Evolutionary conservation across 2,329 filamentous ascomycete species (phyloP).

Genomic region (Trichoderma hamatum): DNA sequence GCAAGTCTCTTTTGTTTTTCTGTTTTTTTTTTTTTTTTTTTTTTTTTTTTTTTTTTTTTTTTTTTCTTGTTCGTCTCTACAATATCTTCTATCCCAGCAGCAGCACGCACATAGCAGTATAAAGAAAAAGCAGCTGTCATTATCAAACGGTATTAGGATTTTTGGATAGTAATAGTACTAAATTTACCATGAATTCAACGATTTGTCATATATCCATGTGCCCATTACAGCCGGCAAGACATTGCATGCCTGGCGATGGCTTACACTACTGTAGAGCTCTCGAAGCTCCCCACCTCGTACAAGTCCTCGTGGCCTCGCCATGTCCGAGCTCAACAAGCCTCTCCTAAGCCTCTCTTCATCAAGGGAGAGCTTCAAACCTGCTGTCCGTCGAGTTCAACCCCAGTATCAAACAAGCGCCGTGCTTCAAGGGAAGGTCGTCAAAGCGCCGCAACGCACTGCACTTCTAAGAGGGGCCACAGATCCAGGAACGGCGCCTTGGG

Average conservation of each 20-base stretch:
- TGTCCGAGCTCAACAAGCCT: neutral
- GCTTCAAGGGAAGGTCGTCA: neutral
- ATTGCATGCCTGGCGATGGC: slow-evolving; percentile 31
- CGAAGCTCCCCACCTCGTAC: neutral
- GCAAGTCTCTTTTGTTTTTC: neutral
- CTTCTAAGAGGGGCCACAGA: neutral
- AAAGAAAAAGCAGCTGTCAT: neutral
- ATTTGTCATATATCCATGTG: neutral
- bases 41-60: neutral
- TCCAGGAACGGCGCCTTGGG: slow-evolving; percentile 11
- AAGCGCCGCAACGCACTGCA: neutral
- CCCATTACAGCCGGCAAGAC: slow-evolving; percentile 28
- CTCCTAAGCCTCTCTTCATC: neutral
- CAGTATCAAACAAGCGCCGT: neutral
- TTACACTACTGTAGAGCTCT: neutral
- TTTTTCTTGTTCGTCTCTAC: neutral
- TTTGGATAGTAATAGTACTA: neutral
- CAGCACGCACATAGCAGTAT: neutral
- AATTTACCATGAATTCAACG: neutral
- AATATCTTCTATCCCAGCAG: neutral
- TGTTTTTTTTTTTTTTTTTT: neutral
- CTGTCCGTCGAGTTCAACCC: neutral
- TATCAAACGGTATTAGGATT: neutral
- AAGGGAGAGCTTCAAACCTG: neutral
- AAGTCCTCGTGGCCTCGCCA: neutral